Base-by-base conservation (phyloP, 768 basidiomycete genomes). In the Suillus sp. region DNA sequence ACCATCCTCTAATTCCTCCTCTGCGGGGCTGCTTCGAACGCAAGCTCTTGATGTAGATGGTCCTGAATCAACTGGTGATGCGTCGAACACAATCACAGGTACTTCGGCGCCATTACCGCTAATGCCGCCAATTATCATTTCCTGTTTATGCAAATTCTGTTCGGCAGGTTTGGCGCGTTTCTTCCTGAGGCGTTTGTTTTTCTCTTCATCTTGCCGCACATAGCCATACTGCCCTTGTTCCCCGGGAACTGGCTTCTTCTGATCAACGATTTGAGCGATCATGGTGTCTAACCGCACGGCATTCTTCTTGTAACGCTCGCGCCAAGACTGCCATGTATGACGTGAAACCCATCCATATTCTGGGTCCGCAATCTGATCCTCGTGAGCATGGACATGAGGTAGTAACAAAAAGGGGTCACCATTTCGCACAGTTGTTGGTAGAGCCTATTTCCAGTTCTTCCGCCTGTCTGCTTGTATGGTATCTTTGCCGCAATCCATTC, bases 321-420 rank as follows among this genome's bases (percentile, higher is more conserved):
- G 84, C 92, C 92, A 94, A 18, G 92, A 94, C 67, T 93, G 91
- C 92, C 92, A 94, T 2, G 91, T 92, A 71, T 94, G 92, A 18
- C 91, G 86, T 30, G 79, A 81, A 22, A 92, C 92, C 92, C 92
- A 93, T 0, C 83, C 79, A 68, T 86, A 92, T 65, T 91, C 90
- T 2, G 90, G 87, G 65, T 92, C 88, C 57, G 76, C 75, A 55
- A 78, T 79, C 91, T 92, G 16, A 22, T 38, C 48, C 48, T 64
- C 65, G 40, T 54, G 40, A 51, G 59, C 8, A 4, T 61, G 55
- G 37, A 62, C 4, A 14, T 22, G 54, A 7, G 1, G 13, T 13
- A 27, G 38, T 20, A 40, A 59, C 53, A n/a, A 54, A 61, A 10
- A 38, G 11, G 42, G 70, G 76, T 4, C 57, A 90, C 92, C 78